phyloP scores from a whole-genome alignment of 2,329 filamentous ascomycete species.

The Davidsoniella neocaledoniae region DNA sequence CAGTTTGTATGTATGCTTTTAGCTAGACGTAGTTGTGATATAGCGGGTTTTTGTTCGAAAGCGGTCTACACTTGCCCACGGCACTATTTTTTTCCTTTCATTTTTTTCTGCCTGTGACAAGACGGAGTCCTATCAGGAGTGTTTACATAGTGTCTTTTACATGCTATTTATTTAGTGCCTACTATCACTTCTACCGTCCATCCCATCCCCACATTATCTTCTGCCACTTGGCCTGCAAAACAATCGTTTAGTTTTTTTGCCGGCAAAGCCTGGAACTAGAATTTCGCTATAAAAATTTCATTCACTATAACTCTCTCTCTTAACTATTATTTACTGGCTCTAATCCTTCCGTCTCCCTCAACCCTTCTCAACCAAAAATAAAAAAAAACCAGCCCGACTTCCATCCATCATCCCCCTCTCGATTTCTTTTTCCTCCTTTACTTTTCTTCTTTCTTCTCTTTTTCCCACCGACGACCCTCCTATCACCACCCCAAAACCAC shows the following conservation, averaged over 20 bases:
- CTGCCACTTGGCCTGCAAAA: neutral
- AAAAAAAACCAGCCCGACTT: conserved; percentile 5
- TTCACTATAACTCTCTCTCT: neutral
- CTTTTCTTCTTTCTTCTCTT: conserved; percentile 17
- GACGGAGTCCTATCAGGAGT: neutral
- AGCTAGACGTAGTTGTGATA: neutral
- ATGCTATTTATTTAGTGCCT: too few species aligned
- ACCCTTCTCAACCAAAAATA: conserved; percentile 2
- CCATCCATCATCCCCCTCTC: conserved; percentile 17
- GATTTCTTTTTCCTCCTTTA: conserved; percentile 17
- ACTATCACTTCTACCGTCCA: too few species aligned
- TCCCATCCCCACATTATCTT: neutral
- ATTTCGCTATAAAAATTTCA: neutral
- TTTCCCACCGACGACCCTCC: conserved; percentile 13
- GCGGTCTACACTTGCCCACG: neutral
- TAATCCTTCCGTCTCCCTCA: conserved; percentile 9
- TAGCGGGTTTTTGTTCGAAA: neutral
- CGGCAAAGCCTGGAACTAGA: neutral
- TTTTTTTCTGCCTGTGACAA: neutral
- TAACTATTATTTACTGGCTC: conserved; percentile 1
- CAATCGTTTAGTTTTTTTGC: neutral
- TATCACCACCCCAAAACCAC: conserved; percentile 6
- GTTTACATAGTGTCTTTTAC: neutral
- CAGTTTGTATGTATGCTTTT: too few species aligned
- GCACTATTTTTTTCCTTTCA: neutral